phyloP scores from a whole-genome alignment of 2,329 filamentous ascomycete genomes.

The Aureobasidium melanogenum region DNA sequence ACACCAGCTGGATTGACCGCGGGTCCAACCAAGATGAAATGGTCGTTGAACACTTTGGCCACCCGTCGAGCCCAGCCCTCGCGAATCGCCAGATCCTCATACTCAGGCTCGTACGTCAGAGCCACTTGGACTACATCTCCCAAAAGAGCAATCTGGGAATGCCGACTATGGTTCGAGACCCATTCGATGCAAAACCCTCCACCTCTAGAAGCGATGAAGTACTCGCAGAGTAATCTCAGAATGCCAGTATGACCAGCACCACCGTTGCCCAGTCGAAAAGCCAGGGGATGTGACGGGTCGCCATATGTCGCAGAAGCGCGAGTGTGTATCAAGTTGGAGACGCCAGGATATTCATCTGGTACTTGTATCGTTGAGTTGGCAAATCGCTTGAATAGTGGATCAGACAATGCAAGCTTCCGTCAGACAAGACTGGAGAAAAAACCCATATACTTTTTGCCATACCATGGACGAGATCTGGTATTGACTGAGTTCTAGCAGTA shows the following conservation, averaged over 20 bases:
- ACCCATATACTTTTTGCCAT: background rate
- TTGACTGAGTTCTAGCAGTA: background rate
- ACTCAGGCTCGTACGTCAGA: constrained; percentile 20
- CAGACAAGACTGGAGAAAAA: background rate
- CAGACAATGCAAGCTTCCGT: background rate
- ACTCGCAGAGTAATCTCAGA: constrained; percentile 13
- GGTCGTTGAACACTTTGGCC: constrained; percentile 18
- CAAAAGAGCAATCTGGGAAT: constrained; percentile 19
- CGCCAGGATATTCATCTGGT: background rate
- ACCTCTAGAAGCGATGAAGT: constrained; percentile 14
- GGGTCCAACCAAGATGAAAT: constrained; percentile 17
- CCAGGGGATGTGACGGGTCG: constrained; percentile 11
- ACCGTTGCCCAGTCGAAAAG: constrained; percentile 20
- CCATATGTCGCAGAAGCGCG: constrained; percentile 13
- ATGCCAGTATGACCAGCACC: constrained; percentile 20
- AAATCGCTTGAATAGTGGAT: background rate
- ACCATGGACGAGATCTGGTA: background rate
- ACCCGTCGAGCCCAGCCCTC: constrained; percentile 18
- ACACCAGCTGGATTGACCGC: background rate
- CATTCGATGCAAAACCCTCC: constrained; percentile 18
- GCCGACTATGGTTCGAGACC: constrained; percentile 19
- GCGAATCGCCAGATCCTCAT: constrained; percentile 15
- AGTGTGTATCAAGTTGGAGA: background rate
- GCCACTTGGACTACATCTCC: constrained; percentile 19
- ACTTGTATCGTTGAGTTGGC: background rate